These are phyloP conservation scores for Akanthomyces uredinophilus DNA, from an alignment of 2,329 filamentous ascomycete species.

Conservation along the genomic window DNA sequence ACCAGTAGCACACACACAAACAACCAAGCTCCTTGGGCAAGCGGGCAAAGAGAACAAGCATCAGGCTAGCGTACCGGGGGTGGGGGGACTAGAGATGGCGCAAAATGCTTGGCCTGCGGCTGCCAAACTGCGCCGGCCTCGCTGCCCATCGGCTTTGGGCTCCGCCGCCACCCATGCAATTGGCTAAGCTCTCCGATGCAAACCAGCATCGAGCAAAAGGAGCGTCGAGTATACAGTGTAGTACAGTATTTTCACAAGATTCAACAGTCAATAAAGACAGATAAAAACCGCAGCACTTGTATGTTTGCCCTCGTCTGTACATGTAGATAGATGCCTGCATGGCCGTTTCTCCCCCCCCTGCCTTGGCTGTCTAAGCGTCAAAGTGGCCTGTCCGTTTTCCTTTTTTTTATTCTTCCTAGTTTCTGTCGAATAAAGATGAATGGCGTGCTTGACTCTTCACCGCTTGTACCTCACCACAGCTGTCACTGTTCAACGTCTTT, in stretches of 20 bases:
- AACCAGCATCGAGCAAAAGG: not conserved
- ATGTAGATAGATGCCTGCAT: not conserved
- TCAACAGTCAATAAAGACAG: no score
- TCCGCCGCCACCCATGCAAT: not conserved
- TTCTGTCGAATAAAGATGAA: no score
- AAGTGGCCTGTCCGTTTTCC: no score
- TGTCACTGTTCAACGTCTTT: no score
- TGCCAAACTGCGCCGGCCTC: not conserved
- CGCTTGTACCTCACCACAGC: no score
- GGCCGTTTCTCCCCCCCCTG: no score
- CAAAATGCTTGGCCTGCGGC: not conserved
- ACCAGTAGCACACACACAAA: no score
- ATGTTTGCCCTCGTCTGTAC: not conserved
- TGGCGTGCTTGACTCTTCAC: no score
- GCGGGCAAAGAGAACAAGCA: not conserved
- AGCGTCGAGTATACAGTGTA: slow-evolving; percentile 2
- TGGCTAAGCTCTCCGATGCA: not conserved
- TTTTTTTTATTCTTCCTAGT: no score
- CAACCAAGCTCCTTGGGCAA: not conserved
- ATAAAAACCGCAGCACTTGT: no score
- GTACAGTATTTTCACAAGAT: not conserved
- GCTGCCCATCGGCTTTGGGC: not conserved
- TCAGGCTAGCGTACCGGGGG: slow-evolving; percentile 7
- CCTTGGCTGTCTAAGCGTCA: no score
- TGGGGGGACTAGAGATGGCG: not conserved